These are phyloP conservation scores for Pseudogymnoascus sp. DNA, from an alignment of 2,329 filamentous ascomycete genomes.

Conservation along the genomic window DNA sequence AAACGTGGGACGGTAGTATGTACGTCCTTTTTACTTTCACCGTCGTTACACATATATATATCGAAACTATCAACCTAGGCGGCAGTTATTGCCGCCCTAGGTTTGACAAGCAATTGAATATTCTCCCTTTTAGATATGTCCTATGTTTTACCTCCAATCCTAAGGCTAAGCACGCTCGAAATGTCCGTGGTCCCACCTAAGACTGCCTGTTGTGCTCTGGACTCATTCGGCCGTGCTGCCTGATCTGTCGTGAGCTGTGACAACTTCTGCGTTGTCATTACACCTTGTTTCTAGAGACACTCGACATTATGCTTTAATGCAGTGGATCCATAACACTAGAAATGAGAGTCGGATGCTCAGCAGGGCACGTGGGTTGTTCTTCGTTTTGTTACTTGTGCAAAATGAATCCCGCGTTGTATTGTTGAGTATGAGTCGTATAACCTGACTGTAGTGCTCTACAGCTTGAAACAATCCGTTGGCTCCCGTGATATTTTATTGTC, in stretches of 20 bases:
- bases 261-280: background rate
- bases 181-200: background rate
- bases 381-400: background rate
- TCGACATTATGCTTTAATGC: background rate
- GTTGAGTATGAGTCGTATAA: background rate
- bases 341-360: background rate
- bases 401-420: background rate
- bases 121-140: background rate
- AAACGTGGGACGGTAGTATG: background rate
- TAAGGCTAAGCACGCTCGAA: background rate
- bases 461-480: background rate
- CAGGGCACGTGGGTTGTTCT: background rate
- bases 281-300: background rate
- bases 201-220: background rate
- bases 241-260: background rate
- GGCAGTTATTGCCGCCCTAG: background rate
- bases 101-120: background rate
- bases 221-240: background rate
- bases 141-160: background rate
- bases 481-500: background rate
- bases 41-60: background rate
- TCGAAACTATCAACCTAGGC: background rate
- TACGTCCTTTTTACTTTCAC: background rate
- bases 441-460: background rate
- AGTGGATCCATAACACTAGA: background rate